Evolutionary conservation across 2,329 filamentous ascomycete species (phyloP), one percentile per base, ranked within the genome.

Genomic region (Juglanconis sp.): DNA sequence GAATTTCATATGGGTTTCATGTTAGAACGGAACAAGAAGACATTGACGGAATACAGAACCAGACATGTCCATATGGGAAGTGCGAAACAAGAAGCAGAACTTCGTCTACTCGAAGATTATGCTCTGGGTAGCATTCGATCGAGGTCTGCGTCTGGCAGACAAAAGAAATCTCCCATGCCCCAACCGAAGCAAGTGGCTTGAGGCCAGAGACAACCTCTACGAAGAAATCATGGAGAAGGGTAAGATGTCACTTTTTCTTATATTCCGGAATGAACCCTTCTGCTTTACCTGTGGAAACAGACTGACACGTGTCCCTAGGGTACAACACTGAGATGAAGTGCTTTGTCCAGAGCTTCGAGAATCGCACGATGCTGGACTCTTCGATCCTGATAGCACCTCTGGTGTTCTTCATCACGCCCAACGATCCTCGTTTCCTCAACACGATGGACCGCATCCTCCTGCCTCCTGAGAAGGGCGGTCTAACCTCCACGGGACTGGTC

Each of bases 41-140:
- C 36, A 31, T 58, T 66, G 60, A 70, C 52, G 36, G 5, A 11
- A 17, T 7, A 7, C 51, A 82, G 80, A 87, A 48, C 85, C 86
- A 11, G 89, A 93, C 69, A 92, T 92, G 88, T 91, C 88, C 3
- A 93, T 92, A 67, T 92, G 89, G 90, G 90, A 93, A 71, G 89
- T 91, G 5, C 84, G 89, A 47, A 89, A 89, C 65, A 77, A 86
- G 68, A 89, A 89, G 69, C 89, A 92, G 72, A 85, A 91, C 68
- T 93, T 92, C 66, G 85, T 87, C 13, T 93, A 92, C 73, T 90
- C 87, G n/a, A 91, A 92, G 70, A 81, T 93, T 64, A 90, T 92
- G 87, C 80, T 93, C 30, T 93, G 89, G 90, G 90, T 93, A 3
- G 88, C 89, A 17, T 85, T 93, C 64, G 90, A 93, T 70, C 86